phyloP scores from a whole-genome alignment of 2,329 filamentous ascomycete genomes.

The Colletotrichum paranaense region DNA sequence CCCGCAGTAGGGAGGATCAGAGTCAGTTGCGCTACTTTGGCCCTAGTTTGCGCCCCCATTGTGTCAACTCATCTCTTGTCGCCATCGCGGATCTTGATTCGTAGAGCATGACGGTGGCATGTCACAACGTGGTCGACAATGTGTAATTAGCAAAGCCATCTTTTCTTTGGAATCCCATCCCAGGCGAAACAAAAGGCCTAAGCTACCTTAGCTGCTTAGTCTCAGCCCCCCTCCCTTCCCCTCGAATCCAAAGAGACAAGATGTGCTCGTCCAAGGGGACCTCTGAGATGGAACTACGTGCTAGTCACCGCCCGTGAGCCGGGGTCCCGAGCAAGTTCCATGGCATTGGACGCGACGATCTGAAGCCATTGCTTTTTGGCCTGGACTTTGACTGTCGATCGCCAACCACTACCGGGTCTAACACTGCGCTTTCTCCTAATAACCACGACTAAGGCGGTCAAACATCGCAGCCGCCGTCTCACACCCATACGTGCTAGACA shows the following conservation, averaged over 20 bases:
- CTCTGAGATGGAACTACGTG: neutral
- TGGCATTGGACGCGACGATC: slow-evolving; percentile 1
- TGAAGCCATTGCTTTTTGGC: slow-evolving; percentile 10
- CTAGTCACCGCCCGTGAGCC: neutral
- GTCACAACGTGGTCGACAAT: neutral
- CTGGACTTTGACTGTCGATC: neutral
- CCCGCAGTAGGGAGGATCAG: neutral
- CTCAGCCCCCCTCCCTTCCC: neutral
- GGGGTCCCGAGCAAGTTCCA: slow-evolving; percentile 1
- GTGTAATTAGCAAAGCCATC: neutral
- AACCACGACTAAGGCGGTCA: slow-evolving; percentile 10
- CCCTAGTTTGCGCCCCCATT: neutral
- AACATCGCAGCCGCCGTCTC: neutral
- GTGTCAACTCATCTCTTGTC: slow-evolving; percentile 1
- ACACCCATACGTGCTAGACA: neutral
- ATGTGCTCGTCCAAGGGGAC: neutral
- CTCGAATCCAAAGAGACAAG: neutral
- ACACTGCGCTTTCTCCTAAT: neutral
- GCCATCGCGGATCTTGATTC: neutral
- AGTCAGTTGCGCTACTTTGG: neutral
- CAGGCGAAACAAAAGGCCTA: slow-evolving; percentile 14
- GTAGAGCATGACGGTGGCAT: neutral
- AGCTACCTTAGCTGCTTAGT: neutral
- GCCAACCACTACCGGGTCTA: neutral
- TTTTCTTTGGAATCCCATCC: neutral